phyloP scores from a whole-genome alignment of 192 early-diverging fungal species.

The Coemansia sp. region DNA sequence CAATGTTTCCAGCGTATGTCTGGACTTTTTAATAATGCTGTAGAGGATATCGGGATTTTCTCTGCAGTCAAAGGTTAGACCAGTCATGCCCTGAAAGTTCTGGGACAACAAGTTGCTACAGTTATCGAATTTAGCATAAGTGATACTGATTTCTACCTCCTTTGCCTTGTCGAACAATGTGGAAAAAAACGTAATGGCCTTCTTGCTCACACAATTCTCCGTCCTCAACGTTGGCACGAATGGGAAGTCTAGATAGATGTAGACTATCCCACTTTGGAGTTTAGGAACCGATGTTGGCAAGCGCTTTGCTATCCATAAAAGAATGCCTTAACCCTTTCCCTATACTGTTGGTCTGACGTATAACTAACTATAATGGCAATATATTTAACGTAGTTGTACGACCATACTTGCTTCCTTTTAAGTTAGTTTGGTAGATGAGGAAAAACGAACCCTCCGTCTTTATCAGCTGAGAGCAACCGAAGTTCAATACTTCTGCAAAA shows the following conservation, averaged over 20 bases:
- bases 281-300: slow-evolving; percentile 2
- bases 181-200: neutral
- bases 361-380: neutral
- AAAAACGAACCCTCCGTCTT: neutral
- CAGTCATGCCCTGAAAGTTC: neutral
- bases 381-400: neutral
- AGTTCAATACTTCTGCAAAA: neutral
- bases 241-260: neutral
- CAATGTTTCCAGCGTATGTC: neutral
- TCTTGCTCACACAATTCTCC: too few species aligned
- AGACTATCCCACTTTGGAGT: neutral
- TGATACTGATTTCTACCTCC: neutral
- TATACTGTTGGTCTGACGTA: neutral
- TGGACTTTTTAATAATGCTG: neutral
- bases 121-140: neutral
- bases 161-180: neutral
- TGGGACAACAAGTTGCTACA: too few species aligned
- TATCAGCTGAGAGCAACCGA: neutral
- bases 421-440: neutral
- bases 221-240: too few species aligned
- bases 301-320: slow-evolving; percentile 1
- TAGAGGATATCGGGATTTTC: neutral
- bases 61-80: neutral
- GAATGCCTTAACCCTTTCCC: neutral
- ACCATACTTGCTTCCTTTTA: neutral